Conservation (phyloP, 2,329 filamentous ascomycete genomes). For the Dactylellina parvicollis region DNA sequence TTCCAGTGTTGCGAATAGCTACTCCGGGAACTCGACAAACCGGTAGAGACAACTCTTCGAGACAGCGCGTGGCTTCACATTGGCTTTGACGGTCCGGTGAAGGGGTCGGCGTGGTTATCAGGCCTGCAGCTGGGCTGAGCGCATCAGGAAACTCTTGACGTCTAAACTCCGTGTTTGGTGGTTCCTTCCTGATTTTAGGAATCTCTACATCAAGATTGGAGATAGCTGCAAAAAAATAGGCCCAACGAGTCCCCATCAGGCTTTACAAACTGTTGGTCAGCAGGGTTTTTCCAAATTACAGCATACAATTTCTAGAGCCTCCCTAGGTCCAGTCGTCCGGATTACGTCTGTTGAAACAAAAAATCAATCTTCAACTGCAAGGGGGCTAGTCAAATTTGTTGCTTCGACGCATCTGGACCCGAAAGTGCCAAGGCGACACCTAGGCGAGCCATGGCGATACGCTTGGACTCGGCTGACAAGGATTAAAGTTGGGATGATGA, state of each 20-base stretch:
- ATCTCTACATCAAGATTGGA: neutral
- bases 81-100: neutral
- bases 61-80: neutral
- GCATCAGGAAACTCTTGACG: conserved; percentile 10
- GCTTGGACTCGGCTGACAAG: conserved; percentile 5
- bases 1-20: neutral
- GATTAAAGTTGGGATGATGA: neutral
- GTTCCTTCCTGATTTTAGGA: neutral
- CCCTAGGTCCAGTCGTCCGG: neutral
- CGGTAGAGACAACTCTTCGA: neutral
- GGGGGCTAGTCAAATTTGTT: conserved; percentile 10
- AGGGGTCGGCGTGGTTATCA: conserved; percentile 6
- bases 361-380: neutral
- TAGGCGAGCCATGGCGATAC: conserved; percentile 3
- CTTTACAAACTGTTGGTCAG: neutral
- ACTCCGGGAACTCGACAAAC: neutral
- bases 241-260: neutral
- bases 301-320: neutral
- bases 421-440: neutral
- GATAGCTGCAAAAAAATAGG: neutral
- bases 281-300: conserved; percentile 1
- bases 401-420: conserved; percentile 27
- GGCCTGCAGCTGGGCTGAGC: conserved; percentile 3
- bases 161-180: conserved; percentile 46
- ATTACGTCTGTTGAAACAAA: conserved; percentile 8